These are phyloP conservation scores for Penicillium egyptiacum DNA, from an alignment of 495 filamentous ascomycete genomes.

Conservation along the genomic window DNA sequence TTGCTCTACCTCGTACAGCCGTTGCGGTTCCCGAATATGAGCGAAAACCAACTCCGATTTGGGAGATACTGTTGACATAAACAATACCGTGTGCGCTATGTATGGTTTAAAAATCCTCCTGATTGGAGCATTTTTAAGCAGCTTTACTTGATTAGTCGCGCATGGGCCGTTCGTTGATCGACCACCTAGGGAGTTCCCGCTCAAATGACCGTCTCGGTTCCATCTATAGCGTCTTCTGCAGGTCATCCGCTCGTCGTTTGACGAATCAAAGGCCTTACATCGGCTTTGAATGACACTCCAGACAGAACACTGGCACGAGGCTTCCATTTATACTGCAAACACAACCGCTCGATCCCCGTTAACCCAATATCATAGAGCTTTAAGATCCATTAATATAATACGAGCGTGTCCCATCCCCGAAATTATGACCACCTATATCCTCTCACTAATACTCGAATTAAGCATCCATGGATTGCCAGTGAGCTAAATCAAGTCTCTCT, in stretches of 20 bases:
- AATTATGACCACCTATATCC: not conserved
- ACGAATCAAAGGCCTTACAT: not conserved
- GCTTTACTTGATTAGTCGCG: constrained; percentile 18
- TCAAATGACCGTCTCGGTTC: constrained; percentile 34
- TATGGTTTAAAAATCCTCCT: constrained; percentile 17
- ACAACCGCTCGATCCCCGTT: constrained; percentile 16
- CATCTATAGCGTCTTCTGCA: not conserved
- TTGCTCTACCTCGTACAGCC: constrained; percentile 26
- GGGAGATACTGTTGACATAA: not conserved
- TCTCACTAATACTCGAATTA: not conserved
- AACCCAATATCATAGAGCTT: not conserved
- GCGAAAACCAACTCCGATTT: constrained; percentile 3
- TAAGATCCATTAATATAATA: not conserved
- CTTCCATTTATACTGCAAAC: constrained; percentile 24
- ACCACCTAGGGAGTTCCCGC: constrained; percentile 27
- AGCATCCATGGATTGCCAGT: not conserved
- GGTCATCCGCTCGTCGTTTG: constrained; percentile 36
- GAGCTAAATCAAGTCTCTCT: not conserved
- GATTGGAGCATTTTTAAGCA: not conserved
- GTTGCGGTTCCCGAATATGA: constrained; percentile 11
- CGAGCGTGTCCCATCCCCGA: not conserved
- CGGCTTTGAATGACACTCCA: not conserved
- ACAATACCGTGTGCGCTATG: constrained; percentile 13
- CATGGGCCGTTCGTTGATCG: constrained; percentile 43
- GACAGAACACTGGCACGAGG: constrained; percentile 18